A percentile compares a stretch with the other conserved stretches of the same genome.
These are phyloP conservation scores for Sclerotinia spermophila DNA, from an alignment of 2,329 filamentous ascomycete genomes.

Conservation along the genomic window DNA sequence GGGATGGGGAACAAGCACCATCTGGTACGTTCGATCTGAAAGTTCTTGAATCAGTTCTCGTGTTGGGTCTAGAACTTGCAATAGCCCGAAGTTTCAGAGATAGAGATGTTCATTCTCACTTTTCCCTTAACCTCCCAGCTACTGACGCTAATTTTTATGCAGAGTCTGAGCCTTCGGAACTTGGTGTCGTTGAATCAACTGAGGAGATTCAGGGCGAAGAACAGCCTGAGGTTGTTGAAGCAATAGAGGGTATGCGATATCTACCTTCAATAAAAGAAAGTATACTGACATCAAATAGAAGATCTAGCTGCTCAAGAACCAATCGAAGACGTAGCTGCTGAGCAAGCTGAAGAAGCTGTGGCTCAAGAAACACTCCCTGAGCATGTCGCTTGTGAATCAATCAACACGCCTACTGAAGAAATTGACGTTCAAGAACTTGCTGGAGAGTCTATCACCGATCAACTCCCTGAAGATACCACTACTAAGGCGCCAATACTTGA, in stretches of 20 bases:
- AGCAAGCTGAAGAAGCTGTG: neutral
- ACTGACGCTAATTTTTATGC: slow-evolving; percentile 1
- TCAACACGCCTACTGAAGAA: no score
- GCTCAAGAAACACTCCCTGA: neutral
- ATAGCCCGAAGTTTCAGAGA: slow-evolving; percentile 2
- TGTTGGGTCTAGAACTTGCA: neutral
- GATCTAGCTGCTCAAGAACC: neutral
- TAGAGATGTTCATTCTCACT: neutral
- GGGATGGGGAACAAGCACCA: neutral
- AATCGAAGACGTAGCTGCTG: neutral
- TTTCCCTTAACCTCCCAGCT: neutral
- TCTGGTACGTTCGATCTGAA: slow-evolving; percentile 9
- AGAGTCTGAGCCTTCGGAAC: neutral
- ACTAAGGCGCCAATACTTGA: neutral
- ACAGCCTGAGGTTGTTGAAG: neutral
- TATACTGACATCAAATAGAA: neutral
- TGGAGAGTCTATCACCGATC: neutral
- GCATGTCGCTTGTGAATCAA: no score
- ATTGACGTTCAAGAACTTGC: neutral
- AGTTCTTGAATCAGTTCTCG: neutral
- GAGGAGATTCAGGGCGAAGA: neutral
- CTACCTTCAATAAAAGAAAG: neutral
- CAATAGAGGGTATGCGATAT: neutral
- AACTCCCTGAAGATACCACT: neutral
- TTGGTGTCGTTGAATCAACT: neutral